Percentiles rank a stretch among this genome's conserved stretches.
These are phyloP conservation scores for Phaseolus lunatus DNA, from an alignment of 306 rosid species.

Conservation along the genomic window DNA sequence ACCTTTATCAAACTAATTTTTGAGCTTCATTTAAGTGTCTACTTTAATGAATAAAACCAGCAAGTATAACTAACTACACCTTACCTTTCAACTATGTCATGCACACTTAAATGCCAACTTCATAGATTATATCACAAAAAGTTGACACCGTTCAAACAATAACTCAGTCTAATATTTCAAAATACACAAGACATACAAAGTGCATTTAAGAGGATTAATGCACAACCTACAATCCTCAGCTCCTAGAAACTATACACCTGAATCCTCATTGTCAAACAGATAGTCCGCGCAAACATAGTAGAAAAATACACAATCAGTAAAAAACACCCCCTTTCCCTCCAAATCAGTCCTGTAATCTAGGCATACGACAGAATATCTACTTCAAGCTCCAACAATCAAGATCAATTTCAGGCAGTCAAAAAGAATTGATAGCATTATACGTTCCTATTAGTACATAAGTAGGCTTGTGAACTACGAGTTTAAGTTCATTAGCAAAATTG, in stretches of 20 bases:
- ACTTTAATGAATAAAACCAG: slow-evolving; percentile 29
- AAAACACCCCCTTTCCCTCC: slow-evolving; percentile 2
- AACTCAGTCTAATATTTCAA: slow-evolving; percentile 12
- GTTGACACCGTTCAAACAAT: slow-evolving; percentile 4
- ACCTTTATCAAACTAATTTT: slow-evolving; percentile 24
- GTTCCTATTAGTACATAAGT: background rate
- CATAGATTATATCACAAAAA: slow-evolving; percentile 17
- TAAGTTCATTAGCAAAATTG: slow-evolving; percentile 13
- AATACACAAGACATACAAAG: slow-evolving; percentile 15
- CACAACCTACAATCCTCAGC: slow-evolving; percentile 7
- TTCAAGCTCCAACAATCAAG: slow-evolving; percentile 25
- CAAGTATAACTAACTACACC: slow-evolving; percentile 22
- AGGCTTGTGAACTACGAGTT: background rate
- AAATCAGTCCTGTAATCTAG: slow-evolving; percentile 19
- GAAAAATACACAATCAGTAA: slow-evolving; percentile 11
- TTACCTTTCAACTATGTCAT: slow-evolving; percentile 26
- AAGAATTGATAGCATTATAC: background rate
- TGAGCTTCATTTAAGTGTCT: slow-evolving; percentile 15
- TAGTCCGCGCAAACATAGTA: slow-evolving; percentile 2
- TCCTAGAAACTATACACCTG: slow-evolving; percentile 19
- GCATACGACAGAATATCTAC: background rate
- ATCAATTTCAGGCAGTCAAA: slow-evolving; percentile 4
- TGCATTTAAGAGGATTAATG: slow-evolving; percentile 29
- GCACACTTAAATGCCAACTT: slow-evolving; percentile 4
- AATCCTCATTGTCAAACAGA: slow-evolving; percentile 26